Conservation (phyloP, 176 grass and related monocot genomes). For the Zea luxurians region DNA sequence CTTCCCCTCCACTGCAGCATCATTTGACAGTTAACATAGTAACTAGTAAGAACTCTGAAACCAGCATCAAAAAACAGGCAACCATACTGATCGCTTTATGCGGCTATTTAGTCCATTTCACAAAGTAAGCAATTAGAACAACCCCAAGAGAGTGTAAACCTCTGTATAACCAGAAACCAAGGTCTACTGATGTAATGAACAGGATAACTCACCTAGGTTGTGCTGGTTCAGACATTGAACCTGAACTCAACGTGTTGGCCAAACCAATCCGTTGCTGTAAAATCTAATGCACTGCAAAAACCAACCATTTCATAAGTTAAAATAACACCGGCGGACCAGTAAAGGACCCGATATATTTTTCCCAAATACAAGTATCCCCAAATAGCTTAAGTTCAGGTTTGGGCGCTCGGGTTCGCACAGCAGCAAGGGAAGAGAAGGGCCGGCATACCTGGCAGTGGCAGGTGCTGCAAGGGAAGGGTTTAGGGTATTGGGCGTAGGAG, state of each 20-base stretch:
- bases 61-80: not conserved
- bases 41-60: not conserved
- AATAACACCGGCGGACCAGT: not conserved
- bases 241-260: not conserved
- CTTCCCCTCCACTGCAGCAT: slow-evolving; percentile 21
- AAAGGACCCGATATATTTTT: not conserved
- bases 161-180: not conserved
- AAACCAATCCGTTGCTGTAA: slow-evolving; percentile 5
- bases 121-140: not conserved
- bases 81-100: not conserved
- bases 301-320: not conserved
- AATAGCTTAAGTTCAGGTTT: not conserved
- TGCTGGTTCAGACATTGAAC: slow-evolving; percentile 8
- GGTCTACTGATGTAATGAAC: not conserved
- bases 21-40: slow-evolving; percentile 8
- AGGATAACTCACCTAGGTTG: slow-evolving; percentile 32
- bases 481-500: not conserved
- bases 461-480: not conserved
- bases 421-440: not conserved
- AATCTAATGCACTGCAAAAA: not conserved
- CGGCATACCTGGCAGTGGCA: not conserved
- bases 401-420: not conserved
- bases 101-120: not conserved
- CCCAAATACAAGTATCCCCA: not conserved
- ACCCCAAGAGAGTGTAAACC: not conserved